These are phyloP conservation scores for Cylindrotheca closterium DNA, from an alignment of 108 stramenopile genomes.

Conservation along the genomic window DNA sequence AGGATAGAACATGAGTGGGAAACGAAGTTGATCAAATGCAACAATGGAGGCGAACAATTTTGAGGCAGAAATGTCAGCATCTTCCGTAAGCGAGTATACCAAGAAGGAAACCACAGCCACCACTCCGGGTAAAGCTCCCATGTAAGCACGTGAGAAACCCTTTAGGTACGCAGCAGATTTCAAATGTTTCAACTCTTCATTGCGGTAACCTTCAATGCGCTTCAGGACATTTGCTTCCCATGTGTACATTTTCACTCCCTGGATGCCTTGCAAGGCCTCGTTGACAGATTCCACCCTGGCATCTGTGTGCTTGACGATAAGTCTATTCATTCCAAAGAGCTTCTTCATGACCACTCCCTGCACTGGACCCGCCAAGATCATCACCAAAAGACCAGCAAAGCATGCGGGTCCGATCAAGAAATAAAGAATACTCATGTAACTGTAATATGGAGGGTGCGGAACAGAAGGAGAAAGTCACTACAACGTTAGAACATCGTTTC, in stretches of 20 bases:
- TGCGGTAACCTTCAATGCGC: constrained; percentile 18
- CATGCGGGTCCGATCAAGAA: constrained; percentile 72
- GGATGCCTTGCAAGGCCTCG: constrained; percentile 90
- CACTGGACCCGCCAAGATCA: constrained; percentile 66
- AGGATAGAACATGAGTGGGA: constrained; percentile 72
- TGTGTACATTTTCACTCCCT: constrained; percentile 89
- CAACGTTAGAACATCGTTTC: too few species aligned
- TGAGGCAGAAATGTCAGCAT: constrained; percentile 47
- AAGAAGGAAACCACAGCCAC: constrained; percentile 68
- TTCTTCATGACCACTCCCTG: constrained; percentile 63
- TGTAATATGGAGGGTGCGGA: too few species aligned
- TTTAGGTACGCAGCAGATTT: constrained; percentile 53
- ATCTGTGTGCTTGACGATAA: constrained; percentile 78
- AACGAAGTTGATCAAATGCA: constrained; percentile 71
- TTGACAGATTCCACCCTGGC: constrained; percentile 81
- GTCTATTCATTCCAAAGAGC: constrained; percentile 69
- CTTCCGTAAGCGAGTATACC: constrained; percentile 41
- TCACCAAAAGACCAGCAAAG: constrained; percentile 74
- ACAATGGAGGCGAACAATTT: constrained; percentile 63
- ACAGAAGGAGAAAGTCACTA: too few species aligned
- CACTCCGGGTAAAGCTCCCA: constrained; percentile 56
- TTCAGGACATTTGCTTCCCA: constrained; percentile 82
- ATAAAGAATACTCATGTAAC: constrained; percentile 76
- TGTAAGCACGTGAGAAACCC: constrained; percentile 66
- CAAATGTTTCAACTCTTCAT: constrained; percentile 59